A percentile compares a stretch with the other conserved stretches of the same genome.
These are phyloP conservation scores for Dendrothele bispora DNA, from an alignment of 768 basidiomycete genomes.

Conservation along the genomic window DNA sequence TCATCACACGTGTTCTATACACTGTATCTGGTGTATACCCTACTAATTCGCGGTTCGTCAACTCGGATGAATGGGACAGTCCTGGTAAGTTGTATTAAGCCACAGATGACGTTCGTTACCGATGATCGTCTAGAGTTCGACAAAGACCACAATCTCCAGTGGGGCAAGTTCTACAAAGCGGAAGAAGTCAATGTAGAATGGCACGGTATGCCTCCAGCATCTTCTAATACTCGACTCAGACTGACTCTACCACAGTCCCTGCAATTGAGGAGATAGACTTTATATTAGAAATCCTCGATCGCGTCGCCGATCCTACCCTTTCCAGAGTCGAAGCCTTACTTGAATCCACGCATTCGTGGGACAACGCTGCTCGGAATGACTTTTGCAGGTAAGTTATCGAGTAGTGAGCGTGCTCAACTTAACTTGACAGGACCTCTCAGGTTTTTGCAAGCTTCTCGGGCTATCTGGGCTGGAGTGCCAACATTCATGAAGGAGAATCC, in stretches of 20 bases:
- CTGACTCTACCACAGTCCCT: conserved; percentile 43
- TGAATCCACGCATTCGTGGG: conserved; percentile 55
- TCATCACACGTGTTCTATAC: conserved; percentile 74
- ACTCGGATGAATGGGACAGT: conserved; percentile 76
- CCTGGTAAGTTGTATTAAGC: conserved; percentile 48
- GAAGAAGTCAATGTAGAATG: conserved; percentile 84
- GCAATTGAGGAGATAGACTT: conserved; percentile 73
- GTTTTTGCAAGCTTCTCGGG: conserved; percentile 67
- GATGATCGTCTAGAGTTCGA: conserved; percentile 51
- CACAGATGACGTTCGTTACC: conserved; percentile 12
- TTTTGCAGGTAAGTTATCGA: conserved; percentile 67
- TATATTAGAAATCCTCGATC: conserved; percentile 73
- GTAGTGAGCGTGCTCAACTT: not conserved
- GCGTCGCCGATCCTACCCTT: conserved; percentile 64
- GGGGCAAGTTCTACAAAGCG: conserved; percentile 80
- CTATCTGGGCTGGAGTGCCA: conserved; percentile 77
- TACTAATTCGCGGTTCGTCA: conserved; percentile 76
- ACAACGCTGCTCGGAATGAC: conserved; percentile 69
- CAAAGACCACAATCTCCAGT: conserved; percentile 59
- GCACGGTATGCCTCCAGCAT: conserved; percentile 59
- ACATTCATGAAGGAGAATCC: conserved; percentile 61
- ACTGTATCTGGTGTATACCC: conserved; percentile 79
- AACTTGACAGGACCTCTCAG: too few relatives aligned
- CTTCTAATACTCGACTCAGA: not conserved
- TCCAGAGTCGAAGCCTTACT: conserved; percentile 67